Evolutionary conservation across 768 basidiomycete species (phyloP).

Genomic region (Lepiota venenata): DNA sequence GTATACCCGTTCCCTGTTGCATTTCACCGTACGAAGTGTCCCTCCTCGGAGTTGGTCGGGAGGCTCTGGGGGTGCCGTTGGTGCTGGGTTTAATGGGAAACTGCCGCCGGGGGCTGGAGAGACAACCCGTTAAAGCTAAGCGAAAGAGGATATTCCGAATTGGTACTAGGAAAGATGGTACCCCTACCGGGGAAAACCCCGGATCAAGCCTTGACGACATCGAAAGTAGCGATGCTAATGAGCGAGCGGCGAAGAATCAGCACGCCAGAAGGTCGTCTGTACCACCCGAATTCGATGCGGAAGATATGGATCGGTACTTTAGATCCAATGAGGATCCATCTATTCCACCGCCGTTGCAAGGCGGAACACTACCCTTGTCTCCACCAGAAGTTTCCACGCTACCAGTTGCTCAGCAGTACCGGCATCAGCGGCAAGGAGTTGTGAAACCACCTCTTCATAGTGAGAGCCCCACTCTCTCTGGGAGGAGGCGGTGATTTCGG

Average conservation of each 20-base stretch:
- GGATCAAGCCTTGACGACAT: slow-evolving; percentile 13
- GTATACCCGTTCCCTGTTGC: slow-evolving; percentile 85
- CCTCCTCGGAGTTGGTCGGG: slow-evolving; percentile 49
- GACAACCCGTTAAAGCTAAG: slow-evolving; percentile 64
- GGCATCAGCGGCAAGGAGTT: not conserved
- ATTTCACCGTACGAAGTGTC: slow-evolving; percentile 90
- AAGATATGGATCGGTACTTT: slow-evolving; percentile 78
- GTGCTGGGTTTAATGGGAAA: slow-evolving; percentile 22
- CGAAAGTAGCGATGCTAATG: not conserved
- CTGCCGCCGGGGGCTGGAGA: slow-evolving; percentile 31
- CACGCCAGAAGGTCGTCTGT: not conserved
- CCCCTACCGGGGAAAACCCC: slow-evolving; percentile 13
- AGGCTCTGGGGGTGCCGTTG: slow-evolving; percentile 12
- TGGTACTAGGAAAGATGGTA: slow-evolving; percentile 34
- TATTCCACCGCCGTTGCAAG: not conserved
- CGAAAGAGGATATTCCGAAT: slow-evolving; percentile 73
- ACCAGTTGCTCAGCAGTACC: not conserved
- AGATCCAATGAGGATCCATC: slow-evolving; percentile 27
- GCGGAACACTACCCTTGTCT: not conserved
- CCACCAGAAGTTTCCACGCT: not conserved
- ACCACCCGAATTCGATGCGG: slow-evolving; percentile 52
- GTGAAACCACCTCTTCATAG: not conserved
- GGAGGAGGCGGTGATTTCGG: too few species aligned
- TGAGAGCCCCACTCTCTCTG: too few species aligned
- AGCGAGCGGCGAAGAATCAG: not conserved